Evolutionary conservation across 2,329 filamentous ascomycete genomes (phyloP).

Genomic region (Graphilbum fragrans): DNA sequence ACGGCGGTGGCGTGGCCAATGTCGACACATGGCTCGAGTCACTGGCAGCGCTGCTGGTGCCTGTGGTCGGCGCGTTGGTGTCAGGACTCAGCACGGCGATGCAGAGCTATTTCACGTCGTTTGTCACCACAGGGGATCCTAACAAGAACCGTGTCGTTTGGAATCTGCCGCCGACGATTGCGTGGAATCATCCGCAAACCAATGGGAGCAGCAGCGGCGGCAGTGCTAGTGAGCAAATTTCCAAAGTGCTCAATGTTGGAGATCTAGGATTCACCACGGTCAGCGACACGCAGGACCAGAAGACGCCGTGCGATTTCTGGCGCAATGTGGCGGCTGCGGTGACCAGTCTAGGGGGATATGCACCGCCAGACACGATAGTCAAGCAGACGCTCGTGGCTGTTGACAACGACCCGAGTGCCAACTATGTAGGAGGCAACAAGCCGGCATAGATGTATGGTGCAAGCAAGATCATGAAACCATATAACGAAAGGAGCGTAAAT

Average conservation of each 20-base stretch:
- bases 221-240: constrained; percentile 13
- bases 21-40: constrained; percentile 13
- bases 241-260: constrained; percentile 21
- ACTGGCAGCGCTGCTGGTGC: constrained; percentile 14
- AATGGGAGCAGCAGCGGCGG: constrained; percentile 9
- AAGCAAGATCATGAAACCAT: too few relatives aligned
- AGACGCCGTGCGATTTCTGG: constrained; percentile 22
- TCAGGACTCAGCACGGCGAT: constrained; percentile 21
- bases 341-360: constrained; percentile 19
- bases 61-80: constrained; percentile 19
- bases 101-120: constrained; percentile 27
- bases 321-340: constrained; percentile 15
- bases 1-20: constrained; percentile 12
- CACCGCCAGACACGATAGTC: constrained; percentile 14
- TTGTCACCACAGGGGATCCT: constrained; percentile 25
- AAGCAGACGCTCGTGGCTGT: constrained; percentile 8
- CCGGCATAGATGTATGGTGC: too few relatives aligned
- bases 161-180: constrained; percentile 21
- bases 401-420: constrained; percentile 7
- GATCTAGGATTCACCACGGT: constrained; percentile 18
- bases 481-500: too few relatives aligned
- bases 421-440: constrained; percentile 9
- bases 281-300: constrained; percentile 17
- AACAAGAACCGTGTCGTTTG: constrained; percentile 17
- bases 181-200: constrained; percentile 22